Conservation (phyloP, 306 rosid species). For the Castanospermum australe region DNA sequence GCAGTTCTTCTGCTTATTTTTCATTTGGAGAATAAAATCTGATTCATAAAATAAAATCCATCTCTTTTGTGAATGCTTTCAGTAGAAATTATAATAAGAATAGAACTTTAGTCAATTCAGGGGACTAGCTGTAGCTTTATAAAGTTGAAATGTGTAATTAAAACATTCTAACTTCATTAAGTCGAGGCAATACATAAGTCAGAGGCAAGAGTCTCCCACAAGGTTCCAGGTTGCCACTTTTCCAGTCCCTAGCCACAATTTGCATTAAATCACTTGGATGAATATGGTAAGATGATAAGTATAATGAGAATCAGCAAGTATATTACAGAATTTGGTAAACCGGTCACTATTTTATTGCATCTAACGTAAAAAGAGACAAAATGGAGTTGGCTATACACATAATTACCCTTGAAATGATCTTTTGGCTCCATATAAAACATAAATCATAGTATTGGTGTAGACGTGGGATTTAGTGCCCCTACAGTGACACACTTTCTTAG, state of each 20-base stretch:
- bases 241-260: not conserved
- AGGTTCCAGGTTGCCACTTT: not conserved
- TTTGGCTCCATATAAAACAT: not conserved
- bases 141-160: constrained; percentile 2
- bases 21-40: not conserved
- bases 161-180: not conserved
- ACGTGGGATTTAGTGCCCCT: not conserved
- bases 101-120: constrained; percentile 1
- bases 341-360: not conserved
- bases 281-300: not conserved
- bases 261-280: not conserved
- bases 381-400: not conserved
- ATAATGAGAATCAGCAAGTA: not conserved
- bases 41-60: not conserved
- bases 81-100: not conserved
- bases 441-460: not conserved
- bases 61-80: not conserved
- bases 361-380: not conserved
- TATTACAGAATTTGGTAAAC: not conserved
- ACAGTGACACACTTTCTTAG: not conserved
- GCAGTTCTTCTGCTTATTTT: not conserved
- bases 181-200: constrained; percentile 2
- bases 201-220: not conserved
- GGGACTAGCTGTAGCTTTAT: not conserved
- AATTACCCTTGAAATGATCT: not conserved